Base-by-base conservation (phyloP, 345 rosid genomes). In the Eucalyptus marginata region DNA sequence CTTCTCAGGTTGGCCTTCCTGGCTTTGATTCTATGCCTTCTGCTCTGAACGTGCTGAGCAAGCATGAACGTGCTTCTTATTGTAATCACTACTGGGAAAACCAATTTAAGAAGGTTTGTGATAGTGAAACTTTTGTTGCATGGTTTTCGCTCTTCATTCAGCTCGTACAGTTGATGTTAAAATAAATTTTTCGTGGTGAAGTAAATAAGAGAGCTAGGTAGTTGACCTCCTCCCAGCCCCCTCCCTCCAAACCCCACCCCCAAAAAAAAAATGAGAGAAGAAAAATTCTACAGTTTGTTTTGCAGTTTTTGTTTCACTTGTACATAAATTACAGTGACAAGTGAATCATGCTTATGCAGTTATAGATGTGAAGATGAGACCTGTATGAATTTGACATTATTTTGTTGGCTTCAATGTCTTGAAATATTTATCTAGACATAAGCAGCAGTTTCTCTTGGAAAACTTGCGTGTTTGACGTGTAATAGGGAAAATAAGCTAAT, bases 1-100 rank as follows among this genome's bases (percentile, higher is more conserved):
- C 66, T 93, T 92, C 91, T 89, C 96, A 98, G 99, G 96, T 98
- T 93, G 99, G 99, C 86, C 98, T 98, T 93, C 99, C 99, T 91
- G 99, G 99, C 90, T 98, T 98, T 94, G 99, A 98, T 93, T 96
- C 99, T 89, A 95, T 98, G 98, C 97, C 99, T 91, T 95, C 96
- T 92, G 95, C 99, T 66, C 90, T 98, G 91, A 93, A 96, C 89
- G 92, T 96, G 95, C 93, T 98, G 92, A 98, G 97, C 95, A 98
- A 96, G 92, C 99, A 96, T 92, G 98, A 97, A 88, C 99, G 99
- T 86, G 99, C 99, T 29, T 97, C 99, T 31, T 98, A 98, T 92
- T 98, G 99, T 94, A 98, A 97, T 93, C 98, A 95, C 93, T 95
- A 98, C 64, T 98, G 99, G 99, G 97, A 94, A 92, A 93, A 95